Conservation (phyloP, 2,329 filamentous ascomycete genomes). For the Macrophomina tecta region DNA sequence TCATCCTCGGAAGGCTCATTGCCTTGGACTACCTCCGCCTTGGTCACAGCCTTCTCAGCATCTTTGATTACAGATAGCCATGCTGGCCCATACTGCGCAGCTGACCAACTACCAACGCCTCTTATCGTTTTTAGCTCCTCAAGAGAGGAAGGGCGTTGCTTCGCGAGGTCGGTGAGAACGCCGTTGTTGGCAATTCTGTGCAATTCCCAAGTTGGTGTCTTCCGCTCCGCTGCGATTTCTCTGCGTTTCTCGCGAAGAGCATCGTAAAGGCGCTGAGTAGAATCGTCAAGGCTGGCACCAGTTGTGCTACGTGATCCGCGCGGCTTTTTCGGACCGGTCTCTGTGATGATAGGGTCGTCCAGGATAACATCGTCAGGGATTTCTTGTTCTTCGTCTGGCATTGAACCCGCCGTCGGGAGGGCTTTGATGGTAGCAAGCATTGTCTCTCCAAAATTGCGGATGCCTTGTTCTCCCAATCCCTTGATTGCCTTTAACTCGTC, state of each 20-base stretch:
- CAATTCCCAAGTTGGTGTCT: constrained; percentile 27
- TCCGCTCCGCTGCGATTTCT: constrained; percentile 31
- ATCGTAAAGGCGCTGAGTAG: neutral
- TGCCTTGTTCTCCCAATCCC: neutral
- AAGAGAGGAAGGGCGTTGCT: constrained; percentile 33
- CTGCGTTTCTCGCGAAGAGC: constrained; percentile 29
- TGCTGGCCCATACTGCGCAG: constrained; percentile 37
- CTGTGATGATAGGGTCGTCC: constrained; percentile 3
- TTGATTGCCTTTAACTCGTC: constrained; percentile 9
- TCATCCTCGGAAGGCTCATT: neutral
- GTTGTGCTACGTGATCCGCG: too few species aligned
- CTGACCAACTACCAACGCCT: constrained; percentile 35
- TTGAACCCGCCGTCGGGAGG: too few species aligned
- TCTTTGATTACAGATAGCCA: constrained; percentile 36
- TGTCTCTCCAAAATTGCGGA: constrained; percentile 23
- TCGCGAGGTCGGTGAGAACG: constrained; percentile 37
- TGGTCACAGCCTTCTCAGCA: neutral
- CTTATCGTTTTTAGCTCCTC: constrained; percentile 35
- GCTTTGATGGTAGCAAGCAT: neutral
- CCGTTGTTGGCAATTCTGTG: constrained; percentile 34
- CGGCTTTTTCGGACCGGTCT: neutral
- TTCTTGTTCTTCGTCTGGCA: constrained; percentile 1
- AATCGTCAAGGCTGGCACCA: neutral
- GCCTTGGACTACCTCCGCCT: neutral
- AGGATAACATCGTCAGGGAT: constrained; percentile 4